These are phyloP conservation scores for Rosa chinensis DNA, from an alignment of 306 rosid genomes.

Conservation along the genomic window DNA sequence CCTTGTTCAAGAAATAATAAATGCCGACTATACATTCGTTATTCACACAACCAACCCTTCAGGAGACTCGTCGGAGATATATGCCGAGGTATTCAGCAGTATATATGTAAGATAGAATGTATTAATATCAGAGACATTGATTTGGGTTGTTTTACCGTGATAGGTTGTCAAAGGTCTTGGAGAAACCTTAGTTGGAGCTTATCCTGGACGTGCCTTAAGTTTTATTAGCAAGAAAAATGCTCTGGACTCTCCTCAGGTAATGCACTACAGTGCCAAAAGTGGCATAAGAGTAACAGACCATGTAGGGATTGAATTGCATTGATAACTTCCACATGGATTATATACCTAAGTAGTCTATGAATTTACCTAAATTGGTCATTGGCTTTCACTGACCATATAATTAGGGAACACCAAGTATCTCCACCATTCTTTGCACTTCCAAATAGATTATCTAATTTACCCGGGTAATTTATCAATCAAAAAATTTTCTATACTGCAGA, in stretches of 20 bases:
- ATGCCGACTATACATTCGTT: slow-evolving; percentile 97
- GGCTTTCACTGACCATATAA: background rate
- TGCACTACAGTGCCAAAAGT: slow-evolving; percentile 4
- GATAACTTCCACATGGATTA: slow-evolving; percentile 17
- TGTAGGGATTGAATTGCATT: background rate
- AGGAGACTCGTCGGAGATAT: slow-evolving; percentile 93
- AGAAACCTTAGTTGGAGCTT: slow-evolving; percentile 97
- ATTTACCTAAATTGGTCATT: background rate
- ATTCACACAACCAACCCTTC: slow-evolving; percentile 97
- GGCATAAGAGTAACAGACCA: slow-evolving; percentile 9
- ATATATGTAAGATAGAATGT: slow-evolving; percentile 15
- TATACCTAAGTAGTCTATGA: background rate
- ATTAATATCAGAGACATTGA: slow-evolving; percentile 13
- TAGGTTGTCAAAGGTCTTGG: slow-evolving; percentile 98
- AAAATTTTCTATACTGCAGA: background rate
- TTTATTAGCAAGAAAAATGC: slow-evolving; percentile 80
- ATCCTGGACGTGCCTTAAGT: slow-evolving; percentile 98
- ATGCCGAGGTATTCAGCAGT: slow-evolving; percentile 73
- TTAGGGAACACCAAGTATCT: slow-evolving; percentile 13
- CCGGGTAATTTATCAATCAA: background rate
- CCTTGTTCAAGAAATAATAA: slow-evolving; percentile 93
- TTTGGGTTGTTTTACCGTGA: slow-evolving; percentile 19
- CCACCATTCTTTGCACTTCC: slow-evolving; percentile 16
- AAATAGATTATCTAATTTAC: slow-evolving; percentile 6
- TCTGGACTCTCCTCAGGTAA: slow-evolving; percentile 82